Evolutionary conservation across 176 grass and related monocot genomes (phyloP).

Genomic region (Puccinellia tenuiflora): DNA sequence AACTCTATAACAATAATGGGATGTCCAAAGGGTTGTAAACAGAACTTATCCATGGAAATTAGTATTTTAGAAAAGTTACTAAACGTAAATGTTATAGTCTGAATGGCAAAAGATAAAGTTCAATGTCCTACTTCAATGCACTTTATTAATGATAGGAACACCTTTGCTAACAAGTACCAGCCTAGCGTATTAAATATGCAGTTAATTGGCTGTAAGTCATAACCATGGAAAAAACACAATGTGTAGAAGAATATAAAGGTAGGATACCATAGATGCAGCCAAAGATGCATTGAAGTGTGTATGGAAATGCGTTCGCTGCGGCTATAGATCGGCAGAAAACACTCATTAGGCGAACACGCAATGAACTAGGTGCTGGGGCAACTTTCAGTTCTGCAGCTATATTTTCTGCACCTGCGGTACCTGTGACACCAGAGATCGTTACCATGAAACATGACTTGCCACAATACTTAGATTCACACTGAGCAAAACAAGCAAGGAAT

Average conservation of each 20-base stretch:
- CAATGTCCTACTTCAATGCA: neutral
- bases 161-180: conserved; percentile 7
- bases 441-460: neutral
- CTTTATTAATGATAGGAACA: neutral
- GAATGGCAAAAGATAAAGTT: neutral
- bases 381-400: conserved; percentile 74
- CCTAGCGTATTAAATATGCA: neutral
- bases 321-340: conserved; percentile 82
- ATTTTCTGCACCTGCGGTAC: conserved; percentile 68
- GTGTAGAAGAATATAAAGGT: neutral
- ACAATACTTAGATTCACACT: neutral
- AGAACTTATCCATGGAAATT: neutral
- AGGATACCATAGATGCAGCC: conserved; percentile 78
- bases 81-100: neutral
- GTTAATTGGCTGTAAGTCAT: neutral
- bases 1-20: neutral
- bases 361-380: conserved; percentile 58
- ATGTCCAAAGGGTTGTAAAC: neutral
- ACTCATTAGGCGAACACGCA: conserved; percentile 73
- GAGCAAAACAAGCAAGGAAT: neutral
- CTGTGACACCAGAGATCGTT: conserved; percentile 39
- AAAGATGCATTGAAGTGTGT: conserved; percentile 89
- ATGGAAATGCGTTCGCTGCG: conserved; percentile 87
- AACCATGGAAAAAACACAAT: neutral
- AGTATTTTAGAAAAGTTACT: neutral